A percentile compares a stretch with the other conserved stretches of the same genome.
phyloP scores from a whole-genome alignment of 805 yeast genomes.

The Lachancea sp. region DNA sequence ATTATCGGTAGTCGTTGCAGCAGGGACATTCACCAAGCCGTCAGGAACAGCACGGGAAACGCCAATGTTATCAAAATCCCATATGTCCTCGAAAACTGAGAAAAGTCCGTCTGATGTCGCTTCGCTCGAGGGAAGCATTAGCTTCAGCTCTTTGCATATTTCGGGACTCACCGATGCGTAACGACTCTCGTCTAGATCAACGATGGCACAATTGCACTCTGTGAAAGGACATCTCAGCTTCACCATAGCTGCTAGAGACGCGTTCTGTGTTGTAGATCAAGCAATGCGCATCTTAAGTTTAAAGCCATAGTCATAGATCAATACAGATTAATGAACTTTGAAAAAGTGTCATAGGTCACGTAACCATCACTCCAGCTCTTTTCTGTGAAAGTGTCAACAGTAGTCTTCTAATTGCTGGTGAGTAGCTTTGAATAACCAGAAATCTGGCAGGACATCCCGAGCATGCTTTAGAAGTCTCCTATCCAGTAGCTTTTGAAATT shows the following conservation, averaged over 20 bases:
- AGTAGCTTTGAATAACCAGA: no score
- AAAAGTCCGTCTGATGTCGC: slow-evolving; percentile 25
- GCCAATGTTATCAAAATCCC: slow-evolving; percentile 78
- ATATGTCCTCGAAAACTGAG: slow-evolving; percentile 48
- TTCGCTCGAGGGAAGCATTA: slow-evolving; percentile 16
- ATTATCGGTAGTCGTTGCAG: slow-evolving; percentile 1
- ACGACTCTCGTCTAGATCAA: slow-evolving; percentile 11
- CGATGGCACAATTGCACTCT: slow-evolving; percentile 20
- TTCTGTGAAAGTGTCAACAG: no score
- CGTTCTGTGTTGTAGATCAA: not conserved
- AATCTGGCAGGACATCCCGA: no score
- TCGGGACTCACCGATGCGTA: slow-evolving; percentile 9
- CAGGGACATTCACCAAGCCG: not conserved
- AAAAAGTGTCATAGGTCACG: no score
- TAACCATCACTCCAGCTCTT: no score
- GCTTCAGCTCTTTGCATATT: slow-evolving; percentile 14
- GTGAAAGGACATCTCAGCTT: slow-evolving; percentile 24
- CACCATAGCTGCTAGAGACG: slow-evolving; percentile 9
- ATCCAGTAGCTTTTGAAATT: no score
- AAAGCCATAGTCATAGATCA: no score
- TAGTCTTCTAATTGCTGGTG: no score
- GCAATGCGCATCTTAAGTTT: no score
- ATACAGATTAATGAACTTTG: no score
- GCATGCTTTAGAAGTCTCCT: no score
- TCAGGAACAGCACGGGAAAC: slow-evolving; percentile 44